Conservation (phyloP, 345 rosid species). For the Linum usitatissimum region DNA sequence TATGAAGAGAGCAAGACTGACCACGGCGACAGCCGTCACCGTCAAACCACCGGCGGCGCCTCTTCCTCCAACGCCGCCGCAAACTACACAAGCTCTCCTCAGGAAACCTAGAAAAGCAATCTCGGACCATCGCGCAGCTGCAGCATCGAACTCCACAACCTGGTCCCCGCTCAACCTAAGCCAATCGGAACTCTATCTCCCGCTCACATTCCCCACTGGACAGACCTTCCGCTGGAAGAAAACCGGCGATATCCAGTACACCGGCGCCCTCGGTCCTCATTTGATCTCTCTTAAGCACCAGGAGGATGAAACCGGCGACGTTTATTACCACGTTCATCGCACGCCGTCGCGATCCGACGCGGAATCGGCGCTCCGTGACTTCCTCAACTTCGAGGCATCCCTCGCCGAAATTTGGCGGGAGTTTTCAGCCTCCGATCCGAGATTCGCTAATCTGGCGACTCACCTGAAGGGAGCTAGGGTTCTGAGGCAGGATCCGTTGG, state of each 20-base stretch:
- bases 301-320: not conserved
- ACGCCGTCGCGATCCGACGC: not conserved
- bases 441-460: conserved; percentile 56
- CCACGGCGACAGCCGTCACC: conserved; percentile 22
- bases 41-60: conserved; percentile 18
- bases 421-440: conserved; percentile 1
- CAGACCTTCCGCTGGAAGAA: not conserved
- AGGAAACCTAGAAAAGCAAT: conserved; percentile 8
- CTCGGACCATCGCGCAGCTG: not conserved
- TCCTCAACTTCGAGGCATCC: not conserved
- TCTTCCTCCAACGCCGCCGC: conserved; percentile 18
- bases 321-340: too few relatives aligned
- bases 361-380: conserved; percentile 1
- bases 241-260: not conserved
- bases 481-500: conserved; percentile 81
- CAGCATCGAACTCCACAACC: not conserved
- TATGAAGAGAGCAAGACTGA: conserved; percentile 46
- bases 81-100: conserved; percentile 22
- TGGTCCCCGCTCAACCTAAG: conserved; percentile 57
- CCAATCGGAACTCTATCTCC: not conserved
- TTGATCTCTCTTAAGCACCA: not conserved
- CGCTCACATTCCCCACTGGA: not conserved
- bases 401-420: not conserved
- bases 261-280: not conserved
- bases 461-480: conserved; percentile 74